These are phyloP conservation scores for Colletotrichum gloeosporioides DNA, from an alignment of 2,329 filamentous ascomycete species.

Conservation along the genomic window DNA sequence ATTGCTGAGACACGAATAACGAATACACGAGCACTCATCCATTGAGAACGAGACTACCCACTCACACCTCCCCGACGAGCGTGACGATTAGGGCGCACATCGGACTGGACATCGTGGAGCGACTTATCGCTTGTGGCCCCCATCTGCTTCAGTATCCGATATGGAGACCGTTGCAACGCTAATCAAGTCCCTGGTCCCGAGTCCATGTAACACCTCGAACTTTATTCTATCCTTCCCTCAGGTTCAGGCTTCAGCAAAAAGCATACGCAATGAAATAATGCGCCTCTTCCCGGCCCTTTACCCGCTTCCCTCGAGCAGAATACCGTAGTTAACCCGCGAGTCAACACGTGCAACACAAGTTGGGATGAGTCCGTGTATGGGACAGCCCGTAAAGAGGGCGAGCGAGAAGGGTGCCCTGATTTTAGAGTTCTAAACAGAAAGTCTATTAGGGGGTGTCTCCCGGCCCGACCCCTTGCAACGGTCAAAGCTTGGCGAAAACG, in stretches of 20 bases:
- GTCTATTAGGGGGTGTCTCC: background rate
- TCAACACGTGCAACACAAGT: background rate
- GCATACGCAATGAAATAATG: background rate
- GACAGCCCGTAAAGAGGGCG: background rate
- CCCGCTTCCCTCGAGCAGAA: background rate
- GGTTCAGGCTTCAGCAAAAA: background rate
- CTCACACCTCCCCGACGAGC: background rate
- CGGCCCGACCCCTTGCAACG: background rate
- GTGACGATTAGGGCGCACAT: background rate
- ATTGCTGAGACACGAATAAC: background rate
- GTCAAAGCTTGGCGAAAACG: background rate
- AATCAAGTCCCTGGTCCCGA: background rate
- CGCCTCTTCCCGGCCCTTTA: background rate
- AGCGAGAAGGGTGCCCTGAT: background rate
- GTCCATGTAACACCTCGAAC: background rate
- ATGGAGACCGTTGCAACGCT: background rate
- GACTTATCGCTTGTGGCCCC: background rate
- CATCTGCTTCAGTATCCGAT: background rate
- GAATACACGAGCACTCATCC: background rate
- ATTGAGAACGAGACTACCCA: background rate
- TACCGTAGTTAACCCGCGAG: background rate
- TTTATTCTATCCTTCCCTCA: background rate
- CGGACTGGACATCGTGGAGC: background rate
- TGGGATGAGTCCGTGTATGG: background rate
- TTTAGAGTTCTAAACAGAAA: background rate